Evolutionary conservation across 768 basidiomycete species (phyloP), one percentile per base, ranked within the genome.

Genomic region (Lactarius tabidus): DNA sequence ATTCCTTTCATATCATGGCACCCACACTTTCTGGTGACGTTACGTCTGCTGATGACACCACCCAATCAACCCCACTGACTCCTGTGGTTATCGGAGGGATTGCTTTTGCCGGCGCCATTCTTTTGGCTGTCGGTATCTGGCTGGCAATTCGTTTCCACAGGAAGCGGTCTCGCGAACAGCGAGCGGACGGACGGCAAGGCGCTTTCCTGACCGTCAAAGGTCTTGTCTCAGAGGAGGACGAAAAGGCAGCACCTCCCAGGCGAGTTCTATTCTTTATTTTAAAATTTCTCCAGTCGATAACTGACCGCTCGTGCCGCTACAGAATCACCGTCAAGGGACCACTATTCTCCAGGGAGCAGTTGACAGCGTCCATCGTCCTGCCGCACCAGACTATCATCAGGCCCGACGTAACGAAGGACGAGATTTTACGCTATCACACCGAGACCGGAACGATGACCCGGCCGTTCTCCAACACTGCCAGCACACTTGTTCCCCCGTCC

Each of bases 171-270:
- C 69, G 73, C 45, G 68, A 71, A 38, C 77, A 75, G 61, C 73
- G 78, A 18, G 76, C 79, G 60, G 74, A 75, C n/a, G 71, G 69
- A 31, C 76, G 75, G 38, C 76, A 75, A 54, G 74, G 78, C 6
- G 79, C 81, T 39, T 83, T 83, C 70, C 75, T 84, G 20, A 80
- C 79, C 53, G 78, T 84, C 31, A 79, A 79, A 28, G 82, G 84
- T 5, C 65, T 84, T 31, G 76, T 81, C 59, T 77, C 73, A 67
- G 79, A 80, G 36, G 68, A 67, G 33, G 69, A 69, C 3, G 59
- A 70, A 66, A 57, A 64, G 60, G 63, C 36, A 9, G 12, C 35
- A 18, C 29, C 20, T 33, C 28, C 55, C 28, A 67, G 53, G 62
- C 29, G 35, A 52, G 62, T 64, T 28, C 2, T 26, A 31, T 33